Evolutionary conservation across 192 early-diverging fungal species (phyloP).

Genomic region (Backusella circina): DNA sequence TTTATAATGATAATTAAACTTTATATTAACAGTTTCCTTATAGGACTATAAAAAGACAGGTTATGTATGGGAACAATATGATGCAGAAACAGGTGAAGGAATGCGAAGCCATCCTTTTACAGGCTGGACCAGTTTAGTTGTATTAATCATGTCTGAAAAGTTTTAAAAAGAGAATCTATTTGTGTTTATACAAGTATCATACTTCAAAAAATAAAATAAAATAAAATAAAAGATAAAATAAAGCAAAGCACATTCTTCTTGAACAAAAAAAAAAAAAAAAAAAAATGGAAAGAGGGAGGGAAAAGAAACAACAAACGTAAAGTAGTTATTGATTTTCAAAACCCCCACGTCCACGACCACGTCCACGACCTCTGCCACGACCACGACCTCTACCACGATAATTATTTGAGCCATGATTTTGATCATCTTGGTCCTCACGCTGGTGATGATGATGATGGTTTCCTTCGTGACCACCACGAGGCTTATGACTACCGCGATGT

Average conservation of each 20-base stretch:
- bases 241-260: background rate
- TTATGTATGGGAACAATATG: conserved; percentile 93
- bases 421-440: background rate
- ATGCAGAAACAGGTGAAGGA: conserved; percentile 65
- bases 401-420: background rate
- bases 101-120: conserved; percentile 90
- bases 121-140: conserved; percentile 84
- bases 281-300: background rate
- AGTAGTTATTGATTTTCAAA: background rate
- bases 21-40: background rate
- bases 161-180: conserved; percentile 38
- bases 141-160: conserved; percentile 83
- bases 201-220: background rate
- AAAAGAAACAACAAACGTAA: background rate
- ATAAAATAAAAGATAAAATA: background rate
- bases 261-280: background rate
- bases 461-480: background rate
- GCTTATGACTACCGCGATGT: background rate
- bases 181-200: background rate
- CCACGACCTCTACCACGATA: background rate
- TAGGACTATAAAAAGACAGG: conserved; percentile 73
- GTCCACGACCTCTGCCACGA: background rate
- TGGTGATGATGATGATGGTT: background rate
- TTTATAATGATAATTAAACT: background rate
- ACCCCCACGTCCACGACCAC: background rate